Conservation (phyloP, 2,329 filamentous ascomycete species). For the Trichoderma breve region DNA sequence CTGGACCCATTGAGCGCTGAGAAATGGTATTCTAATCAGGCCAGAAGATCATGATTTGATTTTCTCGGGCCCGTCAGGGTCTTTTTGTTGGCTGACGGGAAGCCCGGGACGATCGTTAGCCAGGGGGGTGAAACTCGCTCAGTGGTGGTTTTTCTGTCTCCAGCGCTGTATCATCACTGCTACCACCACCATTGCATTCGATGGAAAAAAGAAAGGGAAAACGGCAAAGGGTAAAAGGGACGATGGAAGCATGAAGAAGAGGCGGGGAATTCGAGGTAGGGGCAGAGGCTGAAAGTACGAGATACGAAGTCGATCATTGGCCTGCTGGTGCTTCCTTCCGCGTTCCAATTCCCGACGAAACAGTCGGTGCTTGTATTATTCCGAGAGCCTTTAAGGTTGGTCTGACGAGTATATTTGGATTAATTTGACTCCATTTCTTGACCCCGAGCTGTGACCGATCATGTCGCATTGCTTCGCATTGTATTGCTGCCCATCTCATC, state of each 20-base stretch:
- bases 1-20: not conserved
- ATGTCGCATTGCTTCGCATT: not conserved
- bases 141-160: not conserved
- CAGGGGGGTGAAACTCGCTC: not conserved
- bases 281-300: not conserved
- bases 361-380: slow-evolving; percentile 8
- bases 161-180: not conserved
- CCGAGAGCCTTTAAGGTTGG: not conserved
- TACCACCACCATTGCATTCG: not conserved
- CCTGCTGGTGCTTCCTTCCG: not conserved
- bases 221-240: not conserved
- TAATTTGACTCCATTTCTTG: not conserved
- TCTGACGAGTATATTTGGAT: not conserved
- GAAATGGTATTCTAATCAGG: not conserved
- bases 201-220: not conserved
- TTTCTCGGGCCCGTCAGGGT: not conserved
- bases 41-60: not conserved
- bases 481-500: not conserved
- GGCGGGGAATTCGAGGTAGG: no score
- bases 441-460: not conserved
- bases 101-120: slow-evolving; percentile 4
- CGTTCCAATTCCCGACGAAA: not conserved
- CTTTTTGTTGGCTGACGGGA: slow-evolving; percentile 12
- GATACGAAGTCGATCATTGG: not conserved
- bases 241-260: not conserved